Conservation (phyloP, 2,329 filamentous ascomycete species). For the Microdochium trichocladiopsis region DNA sequence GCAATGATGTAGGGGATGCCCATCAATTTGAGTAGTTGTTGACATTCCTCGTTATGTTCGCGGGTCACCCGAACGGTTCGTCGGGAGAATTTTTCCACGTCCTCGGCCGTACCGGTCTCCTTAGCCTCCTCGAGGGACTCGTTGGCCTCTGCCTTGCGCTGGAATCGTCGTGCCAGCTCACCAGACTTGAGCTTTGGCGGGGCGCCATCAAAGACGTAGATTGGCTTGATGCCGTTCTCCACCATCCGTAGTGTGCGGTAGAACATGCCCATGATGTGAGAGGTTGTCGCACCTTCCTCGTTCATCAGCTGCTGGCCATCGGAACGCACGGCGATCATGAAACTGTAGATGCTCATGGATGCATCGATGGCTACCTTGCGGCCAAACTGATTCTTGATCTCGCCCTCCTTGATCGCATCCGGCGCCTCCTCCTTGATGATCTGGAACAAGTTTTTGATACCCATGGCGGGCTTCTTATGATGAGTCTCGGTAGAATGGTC, state of each 20-base stretch:
- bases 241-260: constrained; percentile 97
- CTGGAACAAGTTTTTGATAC: constrained; percentile 67
- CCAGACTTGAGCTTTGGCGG: constrained; percentile 97
- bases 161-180: constrained; percentile 91
- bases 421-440: constrained; percentile 90
- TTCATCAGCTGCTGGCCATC: constrained; percentile 95
- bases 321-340: constrained; percentile 93
- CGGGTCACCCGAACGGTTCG: constrained; percentile 90
- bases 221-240: constrained; percentile 96
- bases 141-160: constrained; percentile 86
- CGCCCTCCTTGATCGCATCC: constrained; percentile 90
- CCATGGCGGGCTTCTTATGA: constrained; percentile 32
- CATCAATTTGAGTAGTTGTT: constrained; percentile 86
- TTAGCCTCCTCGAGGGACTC: constrained; percentile 92
- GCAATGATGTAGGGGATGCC: constrained; percentile 92
- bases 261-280: constrained; percentile 98
- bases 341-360: constrained; percentile 99
- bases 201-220: constrained; percentile 96
- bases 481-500: neutral
- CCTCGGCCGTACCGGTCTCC: constrained; percentile 91
- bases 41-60: constrained; percentile 95
- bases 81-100: constrained; percentile 96
- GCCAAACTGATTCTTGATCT: constrained; percentile 98
- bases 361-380: constrained; percentile 92
- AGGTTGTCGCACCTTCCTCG: constrained; percentile 93